Evolutionary conservation across 768 basidiomycete genomes (phyloP), one percentile per base, ranked within the genome.

Genomic region (Russula sp.): DNA sequence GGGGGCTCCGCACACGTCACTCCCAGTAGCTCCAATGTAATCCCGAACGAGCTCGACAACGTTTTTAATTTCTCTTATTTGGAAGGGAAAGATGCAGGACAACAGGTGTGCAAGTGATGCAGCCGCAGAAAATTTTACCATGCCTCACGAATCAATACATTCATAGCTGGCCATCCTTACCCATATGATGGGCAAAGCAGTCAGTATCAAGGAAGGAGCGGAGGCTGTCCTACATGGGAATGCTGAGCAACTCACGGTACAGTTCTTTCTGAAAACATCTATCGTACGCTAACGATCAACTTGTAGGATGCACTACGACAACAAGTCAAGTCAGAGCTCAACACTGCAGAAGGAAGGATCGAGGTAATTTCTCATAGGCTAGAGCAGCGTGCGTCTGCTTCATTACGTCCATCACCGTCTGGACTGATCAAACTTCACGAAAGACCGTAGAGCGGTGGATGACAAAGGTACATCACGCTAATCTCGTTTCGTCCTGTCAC

Each of bases 191-290:
- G 55, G 45, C n/a, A 53, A 35, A 18, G 66, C 66, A 13, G 56
- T 66, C 20, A 54, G 64, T n/a, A 67, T 63, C 45, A 65, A 67
- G 36, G 66, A 65, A 42, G 66, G 66, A 35, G 66, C 66, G 9
- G 66, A 67, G 46, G 57, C 64, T 18, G 52, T 66, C 13, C 49
- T 67, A 20, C 32, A 61, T 5, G 52, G 35, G 11, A 57, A 58
- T 46, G 36, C 65, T 20, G 18, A 58, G 5, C 60, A 51, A 18
- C 60, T 67, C 8, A 48, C 60, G 50, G 66, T 67, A 63, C 34
- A 32, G 22, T n/a, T 42, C 29, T 50, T 48, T 41, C 7, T 29
- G 8, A 39, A 4, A 18, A 5, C 5, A 22, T 11, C 4, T 29
- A 20, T 25, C 50, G 8, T 10, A 22, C n/a, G 7, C 25, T 42